Evolutionary conservation across 2,329 filamentous ascomycete species (phyloP).

Genomic region (Cladosporium phlei): DNA sequence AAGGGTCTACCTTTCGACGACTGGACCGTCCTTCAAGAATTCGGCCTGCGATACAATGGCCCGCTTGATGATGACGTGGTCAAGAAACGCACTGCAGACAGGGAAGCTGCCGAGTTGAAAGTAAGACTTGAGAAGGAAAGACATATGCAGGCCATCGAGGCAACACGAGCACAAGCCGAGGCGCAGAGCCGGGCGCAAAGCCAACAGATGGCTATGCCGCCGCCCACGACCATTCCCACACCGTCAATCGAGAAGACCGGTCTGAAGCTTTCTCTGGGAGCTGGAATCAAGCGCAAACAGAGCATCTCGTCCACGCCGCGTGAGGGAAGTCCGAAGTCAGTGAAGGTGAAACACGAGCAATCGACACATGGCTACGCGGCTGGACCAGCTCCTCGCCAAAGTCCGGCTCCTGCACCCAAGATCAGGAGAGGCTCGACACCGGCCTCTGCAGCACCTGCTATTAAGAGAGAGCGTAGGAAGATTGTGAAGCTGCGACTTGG

Average conservation of each 20-base stretch:
- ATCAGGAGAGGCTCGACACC: conserved; percentile 2
- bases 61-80: conserved; percentile 19
- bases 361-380: conserved; percentile 4
- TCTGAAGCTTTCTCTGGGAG: conserved; percentile 23
- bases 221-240: conserved; percentile 11
- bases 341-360: conserved; percentile 19
- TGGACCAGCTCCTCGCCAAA: conserved; percentile 4
- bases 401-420: conserved; percentile 2
- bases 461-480: conserved; percentile 2
- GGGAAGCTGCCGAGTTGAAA: background rate
- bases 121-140: background rate
- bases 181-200: background rate
- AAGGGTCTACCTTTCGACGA: conserved; percentile 27
- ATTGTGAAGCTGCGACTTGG: conserved; percentile 9
- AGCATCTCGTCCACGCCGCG: conserved; percentile 19
- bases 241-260: conserved; percentile 21
- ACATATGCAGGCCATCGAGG: conserved; percentile 4
- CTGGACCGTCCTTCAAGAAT: conserved; percentile 24
- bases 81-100: background rate
- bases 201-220: conserved; percentile 15
- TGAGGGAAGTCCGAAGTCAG: conserved; percentile 25
- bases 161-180: background rate
- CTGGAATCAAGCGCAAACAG: conserved; percentile 25
- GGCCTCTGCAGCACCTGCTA: background rate
- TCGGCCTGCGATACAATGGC: conserved; percentile 30